Percentiles rank a stretch among this genome's conserved stretches.
Conservation (phyloP, 257 asterid genomes). For the Scutellaria galericulata region DNA sequence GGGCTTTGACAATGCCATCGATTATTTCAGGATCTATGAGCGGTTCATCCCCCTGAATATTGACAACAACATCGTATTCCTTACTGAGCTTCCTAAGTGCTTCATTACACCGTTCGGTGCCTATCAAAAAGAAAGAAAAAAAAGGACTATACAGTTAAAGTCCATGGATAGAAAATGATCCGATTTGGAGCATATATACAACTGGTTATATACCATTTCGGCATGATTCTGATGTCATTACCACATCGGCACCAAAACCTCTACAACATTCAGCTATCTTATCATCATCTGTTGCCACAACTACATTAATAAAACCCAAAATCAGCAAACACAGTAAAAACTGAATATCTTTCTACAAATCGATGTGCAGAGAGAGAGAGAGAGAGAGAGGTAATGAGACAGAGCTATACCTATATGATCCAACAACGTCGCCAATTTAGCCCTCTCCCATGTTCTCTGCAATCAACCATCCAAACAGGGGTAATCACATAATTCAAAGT, state of each 20-base stretch:
- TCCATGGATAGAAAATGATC: too few species aligned
- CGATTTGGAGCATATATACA: not conserved
- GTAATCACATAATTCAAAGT: not conserved
- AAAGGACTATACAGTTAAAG: not conserved
- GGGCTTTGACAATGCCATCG: constrained; percentile 79
- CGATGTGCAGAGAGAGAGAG: not conserved
- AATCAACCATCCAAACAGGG: constrained; percentile 31
- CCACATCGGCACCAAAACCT: constrained; percentile 92
- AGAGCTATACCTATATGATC: constrained; percentile 69
- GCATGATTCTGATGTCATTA: constrained; percentile 88
- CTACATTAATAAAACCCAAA: constrained; percentile 41
- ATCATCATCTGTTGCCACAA: constrained; percentile 93
- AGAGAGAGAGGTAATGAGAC: not conserved
- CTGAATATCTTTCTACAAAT: not conserved
- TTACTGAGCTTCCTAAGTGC: constrained; percentile 72
- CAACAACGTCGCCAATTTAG: constrained; percentile 71
- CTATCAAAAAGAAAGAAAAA: constrained; percentile 42
- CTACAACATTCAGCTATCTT: constrained; percentile 88
- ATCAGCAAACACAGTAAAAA: constrained; percentile 28
- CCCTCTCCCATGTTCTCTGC: constrained; percentile 98
- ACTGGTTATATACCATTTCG: constrained; percentile 58
- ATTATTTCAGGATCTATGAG: constrained; percentile 92
- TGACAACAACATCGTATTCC: constrained; percentile 78
- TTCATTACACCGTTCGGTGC: constrained; percentile 88
- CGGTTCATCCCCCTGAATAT: constrained; percentile 97